phyloP scores from a whole-genome alignment of 2,329 filamentous ascomycete genomes.

The Curvularia hawaiiensis region DNA sequence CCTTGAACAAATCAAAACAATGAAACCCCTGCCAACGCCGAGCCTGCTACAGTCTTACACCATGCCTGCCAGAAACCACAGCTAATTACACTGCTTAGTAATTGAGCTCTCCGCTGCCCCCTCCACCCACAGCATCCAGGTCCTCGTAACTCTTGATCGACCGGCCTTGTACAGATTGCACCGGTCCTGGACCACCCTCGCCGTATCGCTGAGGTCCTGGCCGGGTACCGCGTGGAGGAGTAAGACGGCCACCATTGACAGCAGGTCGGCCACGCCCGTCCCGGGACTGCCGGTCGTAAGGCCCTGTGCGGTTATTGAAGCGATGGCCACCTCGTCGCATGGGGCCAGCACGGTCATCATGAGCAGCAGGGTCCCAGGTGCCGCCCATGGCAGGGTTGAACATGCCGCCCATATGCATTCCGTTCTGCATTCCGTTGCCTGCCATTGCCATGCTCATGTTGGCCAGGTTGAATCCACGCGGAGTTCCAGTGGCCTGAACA shows the following conservation, averaged over 20 bases:
- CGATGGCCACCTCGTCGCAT: conserved; percentile 49
- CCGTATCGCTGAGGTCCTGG: conserved; percentile 69
- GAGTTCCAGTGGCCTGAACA: conserved; percentile 74
- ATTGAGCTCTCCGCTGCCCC: conserved; percentile 82
- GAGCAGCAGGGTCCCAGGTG: conserved; percentile 63
- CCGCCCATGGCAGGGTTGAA: conserved; percentile 55
- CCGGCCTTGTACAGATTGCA: conserved; percentile 89
- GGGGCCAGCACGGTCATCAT: conserved; percentile 49
- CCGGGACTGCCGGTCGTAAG: conserved; percentile 49
- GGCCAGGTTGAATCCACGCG: conserved; percentile 86
- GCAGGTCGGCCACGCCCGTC: conserved; percentile 53
- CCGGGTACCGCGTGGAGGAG: conserved; percentile 55
- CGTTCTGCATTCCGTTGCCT: conserved; percentile 53
- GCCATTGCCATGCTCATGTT: conserved; percentile 69
- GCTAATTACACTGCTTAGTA: conserved; percentile 61
- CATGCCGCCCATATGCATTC: conserved; percentile 48
- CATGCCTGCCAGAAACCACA: conserved; percentile 5
- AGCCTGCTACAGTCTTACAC: conserved; percentile 18
- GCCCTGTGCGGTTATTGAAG: conserved; percentile 48
- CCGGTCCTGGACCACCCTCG: conserved; percentile 78
- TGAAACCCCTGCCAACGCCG: conserved; percentile 23
- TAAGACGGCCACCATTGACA: conserved; percentile 55
- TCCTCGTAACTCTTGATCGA: conserved; percentile 98
- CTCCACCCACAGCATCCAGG: conserved; percentile 72
- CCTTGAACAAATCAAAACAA: conserved; percentile 19